Conservation (phyloP, 139 green algal species). For the Picochlorum sp. region DNA sequence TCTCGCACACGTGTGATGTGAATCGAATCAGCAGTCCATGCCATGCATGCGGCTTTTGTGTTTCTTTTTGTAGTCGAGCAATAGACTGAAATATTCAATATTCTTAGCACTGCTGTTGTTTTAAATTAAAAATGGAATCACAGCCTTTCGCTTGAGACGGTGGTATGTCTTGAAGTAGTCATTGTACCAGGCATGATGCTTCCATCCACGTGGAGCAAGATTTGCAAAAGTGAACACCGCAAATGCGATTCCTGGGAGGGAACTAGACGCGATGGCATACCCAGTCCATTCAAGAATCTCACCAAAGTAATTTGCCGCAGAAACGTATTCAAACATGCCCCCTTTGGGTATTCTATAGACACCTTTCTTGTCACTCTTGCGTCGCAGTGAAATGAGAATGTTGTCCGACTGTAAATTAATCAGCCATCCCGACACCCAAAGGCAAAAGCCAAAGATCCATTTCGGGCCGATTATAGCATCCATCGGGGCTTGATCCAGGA, state of each 20-base stretch:
- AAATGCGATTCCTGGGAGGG: conserved; percentile 47
- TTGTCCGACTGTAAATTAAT: conserved; percentile 52
- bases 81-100: neutral
- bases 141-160: conserved; percentile 24
- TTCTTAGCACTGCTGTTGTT: neutral
- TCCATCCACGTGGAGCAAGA: conserved; percentile 37
- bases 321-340: conserved; percentile 63
- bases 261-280: conserved; percentile 38
- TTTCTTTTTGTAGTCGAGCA: neutral
- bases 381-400: conserved; percentile 49
- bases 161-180: conserved; percentile 15
- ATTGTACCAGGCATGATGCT: conserved; percentile 36
- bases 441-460: conserved; percentile 19
- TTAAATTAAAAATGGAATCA: conserved; percentile 43
- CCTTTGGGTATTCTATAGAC: conserved; percentile 68
- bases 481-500: conserved; percentile 17
- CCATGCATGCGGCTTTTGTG: neutral
- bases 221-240: conserved; percentile 60
- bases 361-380: conserved; percentile 22
- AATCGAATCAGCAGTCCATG: no score
- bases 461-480: neutral
- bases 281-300: conserved; percentile 67
- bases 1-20: neutral
- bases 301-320: conserved; percentile 62
- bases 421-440: conserved; percentile 46